Evolutionary conservation across 163 green algal genomes (phyloP).

Genomic region (Chlamydomonas reinhardtii): DNA sequence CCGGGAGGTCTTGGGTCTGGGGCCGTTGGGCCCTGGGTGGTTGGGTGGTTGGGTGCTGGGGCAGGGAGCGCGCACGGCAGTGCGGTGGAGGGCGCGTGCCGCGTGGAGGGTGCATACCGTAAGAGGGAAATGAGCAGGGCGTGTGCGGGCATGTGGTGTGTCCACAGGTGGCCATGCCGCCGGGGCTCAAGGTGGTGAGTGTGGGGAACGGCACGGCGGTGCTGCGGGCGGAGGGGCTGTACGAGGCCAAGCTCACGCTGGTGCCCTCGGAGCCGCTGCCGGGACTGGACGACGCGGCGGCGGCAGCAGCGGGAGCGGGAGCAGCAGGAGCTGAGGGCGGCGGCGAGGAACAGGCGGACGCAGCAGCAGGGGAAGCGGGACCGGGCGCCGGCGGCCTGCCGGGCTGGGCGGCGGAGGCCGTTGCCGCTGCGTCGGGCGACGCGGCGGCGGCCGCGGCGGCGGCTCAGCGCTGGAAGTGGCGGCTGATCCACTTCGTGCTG

Average conservation of each 20-base stretch:
- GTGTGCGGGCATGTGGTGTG: not conserved
- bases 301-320: not conserved
- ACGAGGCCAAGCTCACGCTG: slow-evolving; percentile 65
- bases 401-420: slow-evolving; percentile 16
- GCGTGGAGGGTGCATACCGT: no score
- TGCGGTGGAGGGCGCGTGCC: no score
- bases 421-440: slow-evolving; percentile 14
- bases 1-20: no score
- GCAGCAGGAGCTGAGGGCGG: no score
- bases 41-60: no score
- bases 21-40: no score
- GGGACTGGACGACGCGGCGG: not conserved
- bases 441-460: slow-evolving; percentile 15
- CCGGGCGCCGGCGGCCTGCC: not conserved
- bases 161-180: slow-evolving; percentile 56
- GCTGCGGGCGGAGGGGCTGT: slow-evolving; percentile 62
- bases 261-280: slow-evolving; percentile 37
- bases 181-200: slow-evolving; percentile 44
- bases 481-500: slow-evolving; percentile 56
- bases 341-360: not conserved
- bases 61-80: no score
- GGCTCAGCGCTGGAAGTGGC: slow-evolving; percentile 61
- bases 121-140: no score
- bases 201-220: slow-evolving; percentile 59
- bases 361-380: not conserved